Evolutionary conservation across 2,329 filamentous ascomycete species (phyloP), one percentile per base, ranked within the genome.

Genomic region (Fusarium denticulatum): DNA sequence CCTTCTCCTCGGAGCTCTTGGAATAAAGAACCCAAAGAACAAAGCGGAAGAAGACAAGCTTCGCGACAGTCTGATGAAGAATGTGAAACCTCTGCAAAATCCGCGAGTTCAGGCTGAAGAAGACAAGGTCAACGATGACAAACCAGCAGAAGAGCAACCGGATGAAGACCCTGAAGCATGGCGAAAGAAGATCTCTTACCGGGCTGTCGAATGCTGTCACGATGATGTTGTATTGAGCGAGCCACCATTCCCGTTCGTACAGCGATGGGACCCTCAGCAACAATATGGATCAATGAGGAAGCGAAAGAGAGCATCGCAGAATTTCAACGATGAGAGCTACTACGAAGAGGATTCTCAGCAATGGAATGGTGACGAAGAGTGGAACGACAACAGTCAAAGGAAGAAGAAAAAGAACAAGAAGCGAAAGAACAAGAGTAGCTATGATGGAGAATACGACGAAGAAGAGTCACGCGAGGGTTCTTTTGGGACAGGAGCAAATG

Each of bases 201-300:
- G 89, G 30, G 95, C 94, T 28, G 93, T 97, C 2, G 96, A 98
- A 80, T 98, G 95, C 81, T 90, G 91, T 70, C 87, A 93, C n/a
- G 88, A 93, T 36, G 88, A 87, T 10, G 83, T 94, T 43, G 84
- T 88, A 37, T 85, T 97, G 50, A 93, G 89, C 60, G 88, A 93
- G 39, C 95, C 96, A 0, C 94, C 95, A 0, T 98, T 97, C 78
- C 95, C 95, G 0, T 98, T 98, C 80, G 86, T 93, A 22, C 95
- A 98, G 81, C 89, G 93, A 52, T 98, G 95, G 96, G 94, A 97
- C 81, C 88, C 89, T 7, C 92, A 94, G 69, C 93, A 95, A 77
- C 83, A 84, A 72, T 82, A 77, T 57, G 79, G 80, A 5, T 78
- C 76, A 9, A 84, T 85, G 73, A 83, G 81, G 13, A 89, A 86